Conservation (phyloP, 495 filamentous ascomycete species). For the Apiosordaria backusii region DNA sequence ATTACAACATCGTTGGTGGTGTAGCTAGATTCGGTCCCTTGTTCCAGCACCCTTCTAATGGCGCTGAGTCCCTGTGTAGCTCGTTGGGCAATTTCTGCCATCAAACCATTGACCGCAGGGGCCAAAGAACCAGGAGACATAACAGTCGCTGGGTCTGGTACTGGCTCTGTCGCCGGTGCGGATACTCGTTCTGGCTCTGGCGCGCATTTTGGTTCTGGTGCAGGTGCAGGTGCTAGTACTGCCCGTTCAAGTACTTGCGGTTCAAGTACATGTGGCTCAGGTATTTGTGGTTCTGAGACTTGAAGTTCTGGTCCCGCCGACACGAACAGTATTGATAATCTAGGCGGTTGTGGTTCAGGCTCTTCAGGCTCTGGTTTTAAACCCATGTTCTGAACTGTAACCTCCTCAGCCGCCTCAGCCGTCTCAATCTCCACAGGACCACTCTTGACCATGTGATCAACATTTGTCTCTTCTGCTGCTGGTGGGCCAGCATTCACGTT, state of each 20-base stretch:
- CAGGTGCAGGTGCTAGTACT: not conserved
- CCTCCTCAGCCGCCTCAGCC: not conserved
- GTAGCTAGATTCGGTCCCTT: not conserved
- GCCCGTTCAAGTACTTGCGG: not conserved
- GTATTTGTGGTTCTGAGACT: too few relatives aligned
- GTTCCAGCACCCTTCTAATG: not conserved
- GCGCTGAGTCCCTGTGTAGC: not conserved
- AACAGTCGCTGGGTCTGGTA: not conserved
- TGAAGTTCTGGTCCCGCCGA: not conserved
- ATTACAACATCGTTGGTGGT: not conserved
- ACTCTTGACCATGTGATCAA: not conserved
- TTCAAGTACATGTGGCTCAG: too few relatives aligned
- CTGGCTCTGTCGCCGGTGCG: not conserved
- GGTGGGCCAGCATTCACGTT: not conserved
- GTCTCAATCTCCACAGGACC: not conserved
- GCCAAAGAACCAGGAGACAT: not conserved
- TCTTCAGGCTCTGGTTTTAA: too few relatives aligned
- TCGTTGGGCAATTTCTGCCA: not conserved
- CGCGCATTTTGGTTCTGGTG: not conserved
- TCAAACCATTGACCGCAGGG: not conserved
- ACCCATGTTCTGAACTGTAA: not conserved
- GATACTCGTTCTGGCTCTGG: not conserved
- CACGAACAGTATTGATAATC: not conserved
- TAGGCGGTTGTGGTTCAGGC: not conserved
- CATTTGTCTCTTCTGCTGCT: not conserved